phyloP scores from a whole-genome alignment of 2,329 filamentous ascomycete species.

The Mycosphaerella sp. region DNA sequence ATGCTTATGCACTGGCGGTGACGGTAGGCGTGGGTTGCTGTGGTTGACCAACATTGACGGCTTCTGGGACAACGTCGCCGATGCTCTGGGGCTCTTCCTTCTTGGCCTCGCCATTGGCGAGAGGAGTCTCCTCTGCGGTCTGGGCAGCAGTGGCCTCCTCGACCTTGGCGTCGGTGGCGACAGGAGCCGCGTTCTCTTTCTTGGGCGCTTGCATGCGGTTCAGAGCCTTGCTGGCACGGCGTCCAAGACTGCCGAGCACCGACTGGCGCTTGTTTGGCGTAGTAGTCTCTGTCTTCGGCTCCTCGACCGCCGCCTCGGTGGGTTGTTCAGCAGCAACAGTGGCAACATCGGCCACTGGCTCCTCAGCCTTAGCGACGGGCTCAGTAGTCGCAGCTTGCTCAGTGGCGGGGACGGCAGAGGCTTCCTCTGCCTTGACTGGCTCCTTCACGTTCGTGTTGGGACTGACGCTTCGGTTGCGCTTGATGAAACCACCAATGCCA shows the following conservation, averaged over 20 bases:
- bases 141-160: constrained; percentile 23
- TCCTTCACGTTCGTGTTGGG: constrained; percentile 35
- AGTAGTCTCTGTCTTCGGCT: constrained; percentile 22
- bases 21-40: constrained; percentile 29
- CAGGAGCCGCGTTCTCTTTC: constrained; percentile 26
- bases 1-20: constrained; percentile 31
- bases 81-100: constrained; percentile 24
- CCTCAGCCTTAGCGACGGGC: constrained; percentile 24
- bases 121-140: constrained; percentile 21
- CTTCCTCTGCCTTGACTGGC: constrained; percentile 31
- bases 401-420: constrained; percentile 20
- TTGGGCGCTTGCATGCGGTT: constrained; percentile 30
- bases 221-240: constrained; percentile 33
- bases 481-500: constrained; percentile 29
- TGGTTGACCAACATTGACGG: constrained; percentile 29
- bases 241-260: constrained; percentile 31
- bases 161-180: constrained; percentile 20
- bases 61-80: constrained; percentile 29
- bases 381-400: constrained; percentile 26
- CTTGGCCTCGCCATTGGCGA: constrained; percentile 23
- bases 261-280: constrained; percentile 32
- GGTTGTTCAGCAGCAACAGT: constrained; percentile 30
- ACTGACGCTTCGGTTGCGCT: constrained; percentile 34
- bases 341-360: constrained; percentile 28
- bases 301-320: constrained; percentile 23